Evolutionary conservation across 345 rosid species (phyloP), one percentile per base, ranked within the genome.

Genomic region (Gossypium herbaceum): DNA sequence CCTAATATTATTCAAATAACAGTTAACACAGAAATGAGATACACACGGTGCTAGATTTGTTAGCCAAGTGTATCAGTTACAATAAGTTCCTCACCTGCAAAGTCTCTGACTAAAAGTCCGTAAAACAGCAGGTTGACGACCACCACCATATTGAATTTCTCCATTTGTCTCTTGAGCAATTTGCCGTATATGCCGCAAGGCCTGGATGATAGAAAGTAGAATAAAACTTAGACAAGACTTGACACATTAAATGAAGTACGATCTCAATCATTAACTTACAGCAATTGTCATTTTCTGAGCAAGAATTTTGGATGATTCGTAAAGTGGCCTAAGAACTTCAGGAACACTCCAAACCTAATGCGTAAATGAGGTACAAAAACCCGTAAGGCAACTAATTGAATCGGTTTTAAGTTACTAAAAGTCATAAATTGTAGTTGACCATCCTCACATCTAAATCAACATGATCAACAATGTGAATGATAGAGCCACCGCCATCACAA

Each of bases 391-490:
- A 68, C 75, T 25, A 25, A 64, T 61, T 2, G 60, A 52, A 71
- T 34, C 12, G 34, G 11, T 66, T n/a, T 13, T 9, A 15, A 12
- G 10, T 48, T 34, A 24, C 13, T 24, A 65, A 12, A 63, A 19
- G 73, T 58, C 39, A 9, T 2, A 19, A 70, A 78, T 20, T 55
- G 39, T 64, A 27, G 50, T 63, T 17, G 48, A 0, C 44, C 60
- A 43, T 66, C 39, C 98, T 84, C 82, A 94, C 98, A 86, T 92
- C 95, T 66, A 92, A 85, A 77, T 94, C 97, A 82, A 94, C 87
- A 83, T 94, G 98, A 85, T 94, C 98, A 48, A 94, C 98, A 78
- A 94, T 92, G 84, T 94, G 94, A 76, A 94, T 85, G 72, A 94
- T 91, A 74, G 97, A 91, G 70, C 97, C 94, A 79, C 97, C 97